Evolutionary conservation across 495 filamentous ascomycete species (phyloP).

Genomic region (Neurospora pannonica): DNA sequence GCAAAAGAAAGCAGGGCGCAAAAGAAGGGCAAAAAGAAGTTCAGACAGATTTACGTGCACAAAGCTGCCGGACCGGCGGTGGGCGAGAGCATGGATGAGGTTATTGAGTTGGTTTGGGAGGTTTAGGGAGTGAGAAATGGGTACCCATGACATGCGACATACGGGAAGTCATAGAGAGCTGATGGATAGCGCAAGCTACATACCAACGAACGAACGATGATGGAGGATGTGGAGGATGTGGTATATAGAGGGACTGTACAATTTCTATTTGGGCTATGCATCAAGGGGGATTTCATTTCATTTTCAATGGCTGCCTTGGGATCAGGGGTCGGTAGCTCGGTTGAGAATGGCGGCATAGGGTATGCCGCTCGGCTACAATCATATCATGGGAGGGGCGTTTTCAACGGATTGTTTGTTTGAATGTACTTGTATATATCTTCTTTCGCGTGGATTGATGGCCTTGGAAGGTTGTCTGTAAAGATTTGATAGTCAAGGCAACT

Average conservation of each 20-base stretch:
- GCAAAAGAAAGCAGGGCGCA: background rate
- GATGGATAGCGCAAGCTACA: background rate
- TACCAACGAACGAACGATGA: background rate
- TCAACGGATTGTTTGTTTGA: background rate
- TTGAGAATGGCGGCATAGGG: background rate
- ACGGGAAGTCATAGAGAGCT: background rate
- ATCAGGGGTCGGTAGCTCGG: background rate
- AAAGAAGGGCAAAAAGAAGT: background rate
- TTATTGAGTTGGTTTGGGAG: slow-evolving; percentile 26
- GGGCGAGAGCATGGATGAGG: slow-evolving; percentile 17
- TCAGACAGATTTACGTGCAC: slow-evolving; percentile 23
- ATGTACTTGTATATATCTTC: background rate
- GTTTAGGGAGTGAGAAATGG: background rate
- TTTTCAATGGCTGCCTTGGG: background rate
- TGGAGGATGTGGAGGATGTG: background rate
- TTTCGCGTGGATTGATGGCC: background rate
- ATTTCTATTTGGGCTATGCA: background rate
- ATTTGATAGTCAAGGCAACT: background rate
- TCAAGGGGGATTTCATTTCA: background rate
- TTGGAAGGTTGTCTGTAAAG: background rate
- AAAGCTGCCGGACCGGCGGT: slow-evolving; percentile 1
- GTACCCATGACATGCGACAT: background rate
- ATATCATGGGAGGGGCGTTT: background rate
- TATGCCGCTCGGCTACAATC: background rate
- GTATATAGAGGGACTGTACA: background rate